Evolutionary conservation across 1,284 basidiomycete species (phyloP), one percentile per base, ranked within the genome.

Genomic region (Cutaneotrichosporon daszewskae): DNA sequence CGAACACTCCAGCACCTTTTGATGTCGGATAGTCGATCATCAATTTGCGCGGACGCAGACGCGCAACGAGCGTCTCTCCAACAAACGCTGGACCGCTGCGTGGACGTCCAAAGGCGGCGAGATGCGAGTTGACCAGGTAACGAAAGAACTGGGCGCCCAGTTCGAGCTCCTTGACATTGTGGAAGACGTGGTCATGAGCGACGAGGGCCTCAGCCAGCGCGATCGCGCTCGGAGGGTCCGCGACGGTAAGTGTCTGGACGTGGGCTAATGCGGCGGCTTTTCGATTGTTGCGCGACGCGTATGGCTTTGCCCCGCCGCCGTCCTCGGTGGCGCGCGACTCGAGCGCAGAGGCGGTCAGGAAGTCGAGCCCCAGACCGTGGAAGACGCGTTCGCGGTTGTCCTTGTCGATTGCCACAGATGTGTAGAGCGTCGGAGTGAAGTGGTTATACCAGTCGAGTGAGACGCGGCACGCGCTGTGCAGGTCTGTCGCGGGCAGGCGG

Each of bases 51-150:
- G 50, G 50, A n/a, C 31, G 34, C 9, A 52, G 43, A n/a, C 31
- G 36, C 2, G 46, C 37, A 13, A 52, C 43, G 11, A 52, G 50
- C 20, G 43, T 45, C 34, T 52, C 50, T 26, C 46, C 46, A 5
- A 52, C 37, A 14, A 52, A 52, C 4, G 46, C 50, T 2, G 28
- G 16, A 6, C 50, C 50, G 25, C 27, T 36, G 6, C 50, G 50
- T 0, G 50, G 50, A 1, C 50, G 46, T 1, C 50, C 50, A 12
- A 52, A 52, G 7, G 40, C 43, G 0, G 50, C 50, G 13, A 52
- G 28, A n/a, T n/a, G n/a, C 5, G 29, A 40, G 46, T 45, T 48
- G 25, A 52, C 50, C 17, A 52, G 40, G 26, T 45, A 37, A 22
- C 50, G 46, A 43, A 48, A 52, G 24, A 49, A 31, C 5, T 43